These are phyloP conservation scores for Pythium utonaiense DNA, from an alignment of 352 stramenopile species.

Conservation along the genomic window DNA sequence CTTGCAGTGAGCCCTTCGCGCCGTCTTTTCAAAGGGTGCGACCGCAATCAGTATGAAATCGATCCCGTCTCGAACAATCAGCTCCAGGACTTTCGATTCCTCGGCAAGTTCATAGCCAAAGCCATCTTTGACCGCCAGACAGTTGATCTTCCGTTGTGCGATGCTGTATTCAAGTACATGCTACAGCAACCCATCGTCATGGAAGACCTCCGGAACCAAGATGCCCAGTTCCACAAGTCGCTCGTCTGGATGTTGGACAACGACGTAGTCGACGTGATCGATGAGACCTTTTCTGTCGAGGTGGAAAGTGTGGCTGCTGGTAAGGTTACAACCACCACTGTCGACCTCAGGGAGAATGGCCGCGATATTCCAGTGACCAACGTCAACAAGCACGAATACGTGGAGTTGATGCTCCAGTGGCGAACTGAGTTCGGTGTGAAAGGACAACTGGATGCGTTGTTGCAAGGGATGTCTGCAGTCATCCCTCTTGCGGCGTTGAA, in stretches of 20 bases:
- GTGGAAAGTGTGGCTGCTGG: constrained; percentile 17
- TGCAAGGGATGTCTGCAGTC: constrained; percentile 31
- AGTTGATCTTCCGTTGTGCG: constrained; percentile 72
- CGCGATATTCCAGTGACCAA: constrained; percentile 41
- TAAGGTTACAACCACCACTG: neutral
- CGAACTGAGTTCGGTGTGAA: constrained; percentile 32
- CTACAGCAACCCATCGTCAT: constrained; percentile 40
- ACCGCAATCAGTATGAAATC: constrained; percentile 51
- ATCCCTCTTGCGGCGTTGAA: constrained; percentile 24
- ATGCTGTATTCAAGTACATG: constrained; percentile 70
- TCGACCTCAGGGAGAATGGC: constrained; percentile 44
- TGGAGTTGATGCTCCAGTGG: constrained; percentile 40
- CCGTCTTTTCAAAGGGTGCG: constrained; percentile 50
- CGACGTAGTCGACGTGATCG: constrained; percentile 68
- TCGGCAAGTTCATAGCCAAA: constrained; percentile 81
- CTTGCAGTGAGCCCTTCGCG: constrained; percentile 31
- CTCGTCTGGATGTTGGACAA: constrained; percentile 87
- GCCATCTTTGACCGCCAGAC: constrained; percentile 86
- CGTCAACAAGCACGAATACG: constrained; percentile 54
- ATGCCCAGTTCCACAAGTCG: constrained; percentile 78
- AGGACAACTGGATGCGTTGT: constrained; percentile 36
- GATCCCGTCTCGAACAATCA: constrained; percentile 33
- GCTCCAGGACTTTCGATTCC: constrained; percentile 52
- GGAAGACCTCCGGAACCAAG: constrained; percentile 67
- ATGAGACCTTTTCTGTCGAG: constrained; percentile 86